These are phyloP conservation scores for Priceomyces melissophilus DNA, from an alignment of 805 yeast species.

Conservation along the genomic window DNA sequence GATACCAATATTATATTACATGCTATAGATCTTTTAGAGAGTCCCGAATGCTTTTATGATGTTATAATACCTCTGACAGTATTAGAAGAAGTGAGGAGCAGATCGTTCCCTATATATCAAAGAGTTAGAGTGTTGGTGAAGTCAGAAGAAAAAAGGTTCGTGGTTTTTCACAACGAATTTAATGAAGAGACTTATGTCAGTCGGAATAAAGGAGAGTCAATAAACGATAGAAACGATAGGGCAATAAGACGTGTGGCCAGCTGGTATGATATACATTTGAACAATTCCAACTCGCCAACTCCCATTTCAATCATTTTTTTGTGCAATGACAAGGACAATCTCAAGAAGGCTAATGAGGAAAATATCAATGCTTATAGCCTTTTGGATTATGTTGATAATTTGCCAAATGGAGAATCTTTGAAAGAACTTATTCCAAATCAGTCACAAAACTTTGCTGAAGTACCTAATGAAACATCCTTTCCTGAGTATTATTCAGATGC, in stretches of 20 bases:
- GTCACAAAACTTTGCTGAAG: conserved; percentile 34
- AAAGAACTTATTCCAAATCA: conserved; percentile 72
- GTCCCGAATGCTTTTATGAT: conserved; percentile 71
- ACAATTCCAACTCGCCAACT: conserved; percentile 21
- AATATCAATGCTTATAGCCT: conserved; percentile 55
- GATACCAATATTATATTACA: conserved; percentile 87
- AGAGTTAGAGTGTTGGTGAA: conserved; percentile 76
- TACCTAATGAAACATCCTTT: conserved; percentile 53
- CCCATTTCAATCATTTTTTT: conserved; percentile 53
- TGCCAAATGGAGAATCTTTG: conserved; percentile 71
- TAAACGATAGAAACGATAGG: conserved; percentile 88
- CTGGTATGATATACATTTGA: conserved; percentile 72
- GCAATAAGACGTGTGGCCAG: conserved; percentile 73
- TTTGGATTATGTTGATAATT: conserved; percentile 62
- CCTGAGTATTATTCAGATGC: conserved; percentile 79
- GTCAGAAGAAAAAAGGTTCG: conserved; percentile 74
- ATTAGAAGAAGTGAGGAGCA: conserved; percentile 85
- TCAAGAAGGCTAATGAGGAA: conserved; percentile 52
- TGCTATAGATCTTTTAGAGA: conserved; percentile 88
- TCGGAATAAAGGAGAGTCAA: conserved; percentile 63
- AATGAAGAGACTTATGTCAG: conserved; percentile 63
- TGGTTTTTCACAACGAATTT: conserved; percentile 93
- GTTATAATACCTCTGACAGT: conserved; percentile 95
- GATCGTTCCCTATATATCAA: conserved; percentile 83
- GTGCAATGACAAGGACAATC: conserved; percentile 75